Evolutionary conservation across 2,329 filamentous ascomycete species (phyloP).

Genomic region (Trematosphaeria pertusa): DNA sequence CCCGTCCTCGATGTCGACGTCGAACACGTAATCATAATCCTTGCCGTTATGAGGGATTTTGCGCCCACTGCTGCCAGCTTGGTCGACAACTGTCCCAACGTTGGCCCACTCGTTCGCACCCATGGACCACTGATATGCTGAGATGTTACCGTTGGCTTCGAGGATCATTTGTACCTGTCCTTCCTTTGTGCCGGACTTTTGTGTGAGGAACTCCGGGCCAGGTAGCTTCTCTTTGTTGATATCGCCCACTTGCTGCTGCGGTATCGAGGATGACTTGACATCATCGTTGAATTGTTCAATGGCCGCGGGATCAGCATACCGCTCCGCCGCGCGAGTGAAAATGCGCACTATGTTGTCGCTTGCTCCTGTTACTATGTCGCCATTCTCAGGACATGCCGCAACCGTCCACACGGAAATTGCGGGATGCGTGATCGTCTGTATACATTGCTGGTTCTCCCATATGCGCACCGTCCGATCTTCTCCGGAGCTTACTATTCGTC

Average conservation of each 20-base stretch:
- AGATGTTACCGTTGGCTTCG: constrained; percentile 80
- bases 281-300: constrained; percentile 80
- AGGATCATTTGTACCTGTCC: constrained; percentile 93
- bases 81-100: constrained; percentile 93
- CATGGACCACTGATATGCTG: constrained; percentile 86
- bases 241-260: constrained; percentile 76
- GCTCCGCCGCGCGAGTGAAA: constrained; percentile 76
- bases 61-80: constrained; percentile 77
- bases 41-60: constrained; percentile 74
- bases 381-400: constrained; percentile 79
- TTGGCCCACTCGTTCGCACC: constrained; percentile 74
- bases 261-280: constrained; percentile 83
- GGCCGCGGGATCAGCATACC: constrained; percentile 72
- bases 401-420: constrained; percentile 97
- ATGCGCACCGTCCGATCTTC: constrained; percentile 93
- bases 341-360: constrained; percentile 87
- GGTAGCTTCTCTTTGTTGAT: constrained; percentile 94
- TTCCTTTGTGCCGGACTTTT: constrained; percentile 89
- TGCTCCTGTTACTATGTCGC: constrained; percentile 91
- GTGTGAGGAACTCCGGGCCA: constrained; percentile 82
- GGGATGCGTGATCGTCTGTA: constrained; percentile 96
- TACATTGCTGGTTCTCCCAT: constrained; percentile 82
- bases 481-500: constrained; percentile 87
- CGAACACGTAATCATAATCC: constrained; percentile 95
- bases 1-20: constrained; percentile 94